A percentile compares a stretch with the other conserved stretches of the same genome.
phyloP scores from a whole-genome alignment of 768 basidiomycete species.

The Solioccasus polychromus region DNA sequence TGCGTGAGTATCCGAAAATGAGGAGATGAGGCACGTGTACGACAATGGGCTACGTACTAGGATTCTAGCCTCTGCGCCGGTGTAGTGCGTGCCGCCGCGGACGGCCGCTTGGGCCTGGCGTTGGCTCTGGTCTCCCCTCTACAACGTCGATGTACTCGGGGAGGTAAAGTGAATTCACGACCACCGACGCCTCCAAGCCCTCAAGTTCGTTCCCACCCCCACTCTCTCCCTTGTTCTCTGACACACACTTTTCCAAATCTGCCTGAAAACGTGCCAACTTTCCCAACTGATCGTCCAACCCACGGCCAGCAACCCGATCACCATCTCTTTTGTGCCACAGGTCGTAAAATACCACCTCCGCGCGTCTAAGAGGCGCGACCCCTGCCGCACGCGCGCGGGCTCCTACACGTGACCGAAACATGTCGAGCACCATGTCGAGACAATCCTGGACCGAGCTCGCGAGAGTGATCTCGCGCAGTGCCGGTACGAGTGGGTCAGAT shows the following conservation, averaged over 20 bases:
- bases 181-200: constrained; percentile 9
- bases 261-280: background rate
- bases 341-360: constrained; percentile 11
- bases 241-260: background rate
- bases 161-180: constrained; percentile 8
- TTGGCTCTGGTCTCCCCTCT: too few species aligned
- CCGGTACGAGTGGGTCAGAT: constrained; percentile 2
- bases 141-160: constrained; percentile 9
- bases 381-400: constrained; percentile 1
- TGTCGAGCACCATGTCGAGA: constrained; percentile 9
- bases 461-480: constrained; percentile 14
- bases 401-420: constrained; percentile 10
- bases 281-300: background rate
- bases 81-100: too few species aligned
- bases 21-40: too few species aligned
- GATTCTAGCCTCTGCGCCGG: too few species aligned
- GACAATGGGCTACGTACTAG: too few species aligned
- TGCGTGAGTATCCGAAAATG: too few species aligned
- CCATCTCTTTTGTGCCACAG: constrained; percentile 4
- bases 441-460: constrained; percentile 12
- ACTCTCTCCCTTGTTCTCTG: background rate
- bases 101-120: too few species aligned
- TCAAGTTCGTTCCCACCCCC: background rate
- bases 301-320: background rate
- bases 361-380: constrained; percentile 5